phyloP scores from a whole-genome alignment of 2,329 filamentous ascomycete species.

The Trichoderma lentiforme region DNA sequence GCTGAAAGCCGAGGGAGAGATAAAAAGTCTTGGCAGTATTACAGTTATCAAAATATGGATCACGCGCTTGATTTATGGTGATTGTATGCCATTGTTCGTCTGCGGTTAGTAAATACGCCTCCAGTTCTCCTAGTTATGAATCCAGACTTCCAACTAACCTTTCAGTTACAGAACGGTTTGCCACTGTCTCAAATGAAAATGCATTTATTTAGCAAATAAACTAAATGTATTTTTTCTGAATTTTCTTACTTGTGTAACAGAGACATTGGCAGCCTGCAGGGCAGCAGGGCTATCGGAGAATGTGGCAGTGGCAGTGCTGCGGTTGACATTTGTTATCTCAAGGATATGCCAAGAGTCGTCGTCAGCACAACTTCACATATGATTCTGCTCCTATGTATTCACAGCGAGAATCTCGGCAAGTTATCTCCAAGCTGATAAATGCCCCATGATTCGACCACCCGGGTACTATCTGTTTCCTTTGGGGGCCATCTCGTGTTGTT shows the following conservation, averaged over 20 bases:
- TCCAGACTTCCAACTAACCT: neutral
- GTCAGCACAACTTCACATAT: neutral
- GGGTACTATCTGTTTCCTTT: neutral
- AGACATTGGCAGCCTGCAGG: neutral
- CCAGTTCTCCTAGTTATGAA: neutral
- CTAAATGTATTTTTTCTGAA: too few relatives aligned
- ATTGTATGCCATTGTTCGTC: neutral
- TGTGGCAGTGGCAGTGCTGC: constrained; percentile 3
- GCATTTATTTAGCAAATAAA: neutral
- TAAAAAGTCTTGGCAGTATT: neutral
- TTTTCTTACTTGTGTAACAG: neutral
- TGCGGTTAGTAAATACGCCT: neutral
- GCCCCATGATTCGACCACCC: neutral
- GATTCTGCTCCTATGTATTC: neutral
- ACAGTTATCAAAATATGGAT: neutral
- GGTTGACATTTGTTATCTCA: neutral
- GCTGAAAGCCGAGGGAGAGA: neutral
- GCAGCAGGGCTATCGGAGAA: neutral
- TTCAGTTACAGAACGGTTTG: neutral
- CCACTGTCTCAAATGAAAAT: too few relatives aligned
- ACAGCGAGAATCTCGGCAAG: neutral
- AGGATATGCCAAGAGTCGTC: neutral
- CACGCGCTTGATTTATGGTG: neutral
- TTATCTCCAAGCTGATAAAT: neutral
- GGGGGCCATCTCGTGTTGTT: neutral